A percentile compares a stretch with the other conserved stretches of the same genome.
These are phyloP conservation scores for Boletus coccyginus DNA, from an alignment of 768 basidiomycete species.

Conservation along the genomic window DNA sequence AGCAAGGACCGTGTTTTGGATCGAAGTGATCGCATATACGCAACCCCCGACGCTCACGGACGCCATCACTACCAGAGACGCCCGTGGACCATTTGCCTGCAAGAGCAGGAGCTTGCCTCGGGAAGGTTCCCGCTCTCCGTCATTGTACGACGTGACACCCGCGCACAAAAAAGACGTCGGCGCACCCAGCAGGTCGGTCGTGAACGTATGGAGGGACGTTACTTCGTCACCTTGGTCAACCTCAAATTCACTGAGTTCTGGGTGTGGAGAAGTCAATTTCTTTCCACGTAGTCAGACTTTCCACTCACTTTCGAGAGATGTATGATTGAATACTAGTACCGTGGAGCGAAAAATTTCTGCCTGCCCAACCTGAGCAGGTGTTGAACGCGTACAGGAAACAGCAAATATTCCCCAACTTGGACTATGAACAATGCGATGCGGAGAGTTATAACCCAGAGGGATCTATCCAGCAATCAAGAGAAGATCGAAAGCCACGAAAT, in stretches of 20 bases:
- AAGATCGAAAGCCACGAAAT: not conserved
- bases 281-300: not conserved
- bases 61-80: conserved; percentile 35
- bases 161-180: conserved; percentile 46
- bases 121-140: conserved; percentile 48
- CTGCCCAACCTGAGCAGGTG: conserved; percentile 55
- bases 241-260: conserved; percentile 32
- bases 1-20: conserved; percentile 55
- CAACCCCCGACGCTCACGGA: conserved; percentile 56
- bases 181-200: conserved; percentile 26
- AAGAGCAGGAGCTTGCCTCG: conserved; percentile 64
- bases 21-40: conserved; percentile 59
- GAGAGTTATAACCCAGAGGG: conserved; percentile 68
- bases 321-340: conserved; percentile 67
- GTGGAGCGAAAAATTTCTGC: conserved; percentile 46
- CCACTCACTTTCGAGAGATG: conserved; percentile 57
- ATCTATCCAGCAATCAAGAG: conserved; percentile 42
- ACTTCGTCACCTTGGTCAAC: conserved; percentile 57
- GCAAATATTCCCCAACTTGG: conserved; percentile 55
- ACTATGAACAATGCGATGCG: conserved; percentile 63
- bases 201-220: conserved; percentile 44
- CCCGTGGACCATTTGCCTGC: conserved; percentile 24
- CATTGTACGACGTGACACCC: conserved; percentile 43
- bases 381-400: conserved; percentile 56
- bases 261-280: conserved; percentile 1